Base-by-base conservation (phyloP, 1,139 yeast species). In the Debaryomyces sp. region DNA sequence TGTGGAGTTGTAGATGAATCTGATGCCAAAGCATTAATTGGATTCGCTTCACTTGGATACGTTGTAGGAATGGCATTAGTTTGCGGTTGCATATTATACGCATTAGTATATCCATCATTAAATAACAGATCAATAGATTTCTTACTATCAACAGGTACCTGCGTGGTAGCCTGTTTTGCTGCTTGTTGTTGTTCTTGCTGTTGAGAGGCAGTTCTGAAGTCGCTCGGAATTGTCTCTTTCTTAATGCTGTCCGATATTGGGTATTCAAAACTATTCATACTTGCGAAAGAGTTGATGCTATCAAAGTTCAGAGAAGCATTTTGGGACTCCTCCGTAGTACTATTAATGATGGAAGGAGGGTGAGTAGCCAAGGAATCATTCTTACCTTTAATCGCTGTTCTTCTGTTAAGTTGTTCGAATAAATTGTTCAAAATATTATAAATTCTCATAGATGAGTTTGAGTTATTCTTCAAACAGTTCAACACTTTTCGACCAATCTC, bases 401-500 rank as follows among this genome's bases (percentile, higher is more conserved):
- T 78, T 63, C 86, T 74, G 61, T 89, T 88, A 62, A 91, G 75
- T 63, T 88, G 91, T 60, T 89, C 96, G 65, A 91, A 91, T 54
- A 91, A 70, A 12, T 88, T 84, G 62, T 89, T 87, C 61, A 91
- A 77, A 49, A 90, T 81, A 57, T 85, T 85, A 66, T 87, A 89
- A 15, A 94, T 90, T 54, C 96, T 75, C 51, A 82, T 77, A 0
- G 96, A 94, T 10, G 96, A 87, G 66, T 81, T 81, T 41, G 94
- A 85, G 52, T 85, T 81, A 57, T 84, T 87, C 61, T 88, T 89
- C 59, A 91, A 73, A 38, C 80, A 72, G 50, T 87, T 85, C 57
- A 91, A 72, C 1, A 89, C 89, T 51, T 82, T 81, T 63, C 86
- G 85, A 21, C 97, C 97, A 48, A 82, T 75, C 58, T 89, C 96